Evolutionary conservation across 257 asterid species (phyloP), one percentile per base, ranked within the genome.

Genomic region (Perilla frutescens): DNA sequence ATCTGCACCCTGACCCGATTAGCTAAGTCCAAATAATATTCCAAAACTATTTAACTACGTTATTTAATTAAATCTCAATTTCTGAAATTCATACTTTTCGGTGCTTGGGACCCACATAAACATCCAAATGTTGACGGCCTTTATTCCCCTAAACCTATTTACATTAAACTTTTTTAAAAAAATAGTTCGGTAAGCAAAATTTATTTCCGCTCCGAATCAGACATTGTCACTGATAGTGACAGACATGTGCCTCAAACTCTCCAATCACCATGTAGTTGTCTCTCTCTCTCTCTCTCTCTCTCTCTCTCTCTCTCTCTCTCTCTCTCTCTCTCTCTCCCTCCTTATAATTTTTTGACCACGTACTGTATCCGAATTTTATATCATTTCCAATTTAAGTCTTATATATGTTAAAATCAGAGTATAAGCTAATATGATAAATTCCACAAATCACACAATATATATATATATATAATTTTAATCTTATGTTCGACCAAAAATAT

Each of bases 161-260:
- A 34, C 37, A 34, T 34, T 34, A 20, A 20, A 20, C 26, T 20
- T 20, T 20, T 20, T 20, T 20, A 41, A 55, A 72, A 66, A 56
- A 40, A 4, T 60, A 67, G 86, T 72, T 75, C 61, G 79, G 83
- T 75, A 67, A 26, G 66, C 54, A 76, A 47, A 47, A 62, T 60
- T 77, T 48, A 77, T 70, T 74, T 64, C 4, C 49, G 56, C 43
- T 57, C 57, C 68, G 45, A 65, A 62, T 60, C 60, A 54, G 77
- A 77, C 74, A 66, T 34, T 75, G 67, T 57, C 45, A 72, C 66
- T 6, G 91, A 87, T 81, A 81, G 84, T 68, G 89, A 89, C 83
- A 70, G 83, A 68, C 93, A 87, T 89, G 93, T 89, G 90, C 80
- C 34, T 44, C 10, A 47, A 74, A 68, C 57, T 74, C 62, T 32